Evolutionary conservation across 2,329 filamentous ascomycete species (phyloP), one percentile per base, ranked within the genome.

Genomic region (Dactylellina parvicollis): DNA sequence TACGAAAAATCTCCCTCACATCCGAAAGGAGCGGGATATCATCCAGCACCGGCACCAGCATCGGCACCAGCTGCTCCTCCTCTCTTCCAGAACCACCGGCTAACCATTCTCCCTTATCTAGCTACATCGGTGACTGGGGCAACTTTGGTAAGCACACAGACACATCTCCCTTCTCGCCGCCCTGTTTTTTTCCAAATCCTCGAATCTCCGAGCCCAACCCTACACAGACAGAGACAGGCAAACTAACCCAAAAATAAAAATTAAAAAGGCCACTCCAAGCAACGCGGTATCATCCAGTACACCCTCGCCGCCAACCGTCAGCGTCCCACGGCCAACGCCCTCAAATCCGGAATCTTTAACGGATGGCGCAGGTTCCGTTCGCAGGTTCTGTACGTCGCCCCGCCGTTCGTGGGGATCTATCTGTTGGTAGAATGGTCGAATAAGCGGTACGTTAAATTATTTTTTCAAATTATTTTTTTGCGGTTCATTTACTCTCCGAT

Each of bases 321-420:
- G 85, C 89, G 91, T 80, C 91, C 92, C 76, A 86, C 96, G 77
- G 92, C 92, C 76, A 92, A 91, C 79, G 85, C 89, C 73, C 82
- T 86, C 76, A 84, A 94, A 82, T 90, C 89, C 77, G 94, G 93
- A 80, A 83, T 98, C 85, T 98, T 98, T 89, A 99, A 99, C 87
- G 89, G 88, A 79, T 96, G 90, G 87, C 89, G 95, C 82, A 89
- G 95, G 79, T 91, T 90, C 83, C 89, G 88, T 81, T 82, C 86
- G 78, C 95, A 98, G 86, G 88, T 96, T 78, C 88, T 98, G 78
- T 99, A 93, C 87, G 89, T 93, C 82, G 86, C 89, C 24, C 91
- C 95, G 72, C 90, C 93, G 38, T 83, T 96, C 78, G 79, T 95
- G 76, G 82, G 85, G 77, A 92, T 87, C 77, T 99, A 98, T 85